Evolutionary conservation across 257 asterid genomes (phyloP), one percentile per base, ranked within the genome.

Genomic region (Salvia hispanica): DNA sequence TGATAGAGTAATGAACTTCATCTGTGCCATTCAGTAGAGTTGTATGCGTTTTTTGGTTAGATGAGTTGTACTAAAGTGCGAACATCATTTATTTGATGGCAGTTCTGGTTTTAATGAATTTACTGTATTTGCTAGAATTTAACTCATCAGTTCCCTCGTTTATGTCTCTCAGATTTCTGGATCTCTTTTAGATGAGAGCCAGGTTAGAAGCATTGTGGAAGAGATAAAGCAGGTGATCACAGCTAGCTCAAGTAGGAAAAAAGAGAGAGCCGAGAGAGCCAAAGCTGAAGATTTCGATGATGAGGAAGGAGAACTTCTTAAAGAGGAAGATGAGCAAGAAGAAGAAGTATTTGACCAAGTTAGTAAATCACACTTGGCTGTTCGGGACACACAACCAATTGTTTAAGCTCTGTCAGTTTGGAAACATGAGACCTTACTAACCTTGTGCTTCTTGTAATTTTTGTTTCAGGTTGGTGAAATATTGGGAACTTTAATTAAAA

Each of bases 261-360:
- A 77, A 21, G 96, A 91, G 80, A 80, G 97, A 62, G 84, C 89
- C 36, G 97, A 94, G 80, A 84, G 99, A 85, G 77, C 95, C 65
- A 88, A 86, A 70, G 97, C 99, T 78, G 99, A 94, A 82, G 99
- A 94, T 79, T 94, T 94, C 72, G 99, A 91, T 78, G 99, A 90
- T 5, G 99, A 94, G 82, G 99, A 94, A 79, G 91, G 92, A 66
- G 97, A 91, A 85, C 62, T 91, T 72, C 95, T 94, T 47, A 86
- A 76, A 76, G 99, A 90, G 87, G 99, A 94, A 84, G 89, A 91
- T 57, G 99, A 94, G 83, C 99, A 87, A 80, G 99, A 94, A 78
- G 99, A 94, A 82, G 96, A 87, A 80, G 97, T 94, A 54, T 94
- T 94, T 81, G 97, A 91, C 70, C 97, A 94, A 86, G 99, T 91